These are phyloP conservation scores for Wickerhamomyces subpelliculosus DNA, from an alignment of 805 yeast genomes.

Conservation along the genomic window DNA sequence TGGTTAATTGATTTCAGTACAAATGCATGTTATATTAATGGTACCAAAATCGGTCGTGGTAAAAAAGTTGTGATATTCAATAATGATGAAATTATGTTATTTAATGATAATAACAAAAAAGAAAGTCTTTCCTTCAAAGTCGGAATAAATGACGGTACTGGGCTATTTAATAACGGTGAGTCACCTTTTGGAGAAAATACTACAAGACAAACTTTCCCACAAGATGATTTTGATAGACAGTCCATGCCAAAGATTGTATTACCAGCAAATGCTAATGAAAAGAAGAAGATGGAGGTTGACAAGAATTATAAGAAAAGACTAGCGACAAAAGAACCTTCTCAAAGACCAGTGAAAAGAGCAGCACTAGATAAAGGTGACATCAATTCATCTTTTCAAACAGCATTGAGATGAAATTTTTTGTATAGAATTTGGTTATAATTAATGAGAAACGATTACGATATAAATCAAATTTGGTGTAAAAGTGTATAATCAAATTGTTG, in stretches of 20 bases:
- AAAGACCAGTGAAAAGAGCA: constrained; percentile 21
- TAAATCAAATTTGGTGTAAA: too few species aligned
- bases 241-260: constrained; percentile 5
- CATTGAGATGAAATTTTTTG: neutral
- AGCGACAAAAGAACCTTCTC: constrained; percentile 1
- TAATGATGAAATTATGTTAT: constrained; percentile 61
- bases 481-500: too few species aligned
- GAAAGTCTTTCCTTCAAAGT: constrained; percentile 50
- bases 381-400: constrained; percentile 17
- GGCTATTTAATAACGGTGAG: constrained; percentile 49
- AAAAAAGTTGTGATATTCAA: constrained; percentile 53
- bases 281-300: neutral
- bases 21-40: constrained; percentile 71
- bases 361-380: constrained; percentile 21
- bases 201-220: constrained; percentile 1
- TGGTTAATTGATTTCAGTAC: constrained; percentile 80
- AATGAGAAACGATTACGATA: neutral
- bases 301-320: constrained; percentile 4
- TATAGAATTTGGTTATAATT: neutral
- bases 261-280: constrained; percentile 1
- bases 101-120: constrained; percentile 49
- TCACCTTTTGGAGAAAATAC: neutral
- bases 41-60: constrained; percentile 50
- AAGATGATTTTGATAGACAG: constrained; percentile 13
- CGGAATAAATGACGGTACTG: constrained; percentile 52